Evolutionary conservation across 441 rosid species (phyloP), one percentile per base, ranked within the genome.

Genomic region (Croton setiger): DNA sequence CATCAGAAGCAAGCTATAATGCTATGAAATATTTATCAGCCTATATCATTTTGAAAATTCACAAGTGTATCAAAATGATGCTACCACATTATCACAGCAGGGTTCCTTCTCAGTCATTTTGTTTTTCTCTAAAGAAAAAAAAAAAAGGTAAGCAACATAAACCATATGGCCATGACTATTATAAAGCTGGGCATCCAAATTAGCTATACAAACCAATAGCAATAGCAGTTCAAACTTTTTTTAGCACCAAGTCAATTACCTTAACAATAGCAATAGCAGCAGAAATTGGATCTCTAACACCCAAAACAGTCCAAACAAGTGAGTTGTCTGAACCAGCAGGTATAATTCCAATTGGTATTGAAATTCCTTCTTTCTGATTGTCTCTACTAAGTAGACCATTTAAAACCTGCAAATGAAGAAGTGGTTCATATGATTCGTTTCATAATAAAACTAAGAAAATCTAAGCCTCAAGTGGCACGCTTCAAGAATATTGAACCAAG

Each of bases 251-350:
- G 31, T 33, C 20, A 63, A 31, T 43, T 82, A 92, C 99, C 97
- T 95, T 95, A 65, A 95, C 93, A 56, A 95, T 95, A 74, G 99
- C 79, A 61, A 92, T 73, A 35, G 99, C 94, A 75, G 98, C 98
- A 70, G 98, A 90, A 75, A 90, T 77, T 69, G 99, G 98, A 86
- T 95, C 99, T 79, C 96, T 83, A 70, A 92, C 96, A 70, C 99
- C 98, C 75, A 95, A 84, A 72, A 95, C 99, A 71, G 97, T 95
- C 99, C 98, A 95, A 81, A 88, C 95, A 56, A 95, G 85, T 54
- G 99, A 95, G 86, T 95, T 95, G 78, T 95, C 98, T 54, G 99
- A 95, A 63, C 99, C 99, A 69, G 98, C 99, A 44, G 99, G 99
- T 77, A 92, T 90, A 71, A 95, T 92, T 74, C 99, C 99, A 83